Conservation (phyloP, 2,329 filamentous ascomycete genomes). For the Fonsecaea nubica region DNA sequence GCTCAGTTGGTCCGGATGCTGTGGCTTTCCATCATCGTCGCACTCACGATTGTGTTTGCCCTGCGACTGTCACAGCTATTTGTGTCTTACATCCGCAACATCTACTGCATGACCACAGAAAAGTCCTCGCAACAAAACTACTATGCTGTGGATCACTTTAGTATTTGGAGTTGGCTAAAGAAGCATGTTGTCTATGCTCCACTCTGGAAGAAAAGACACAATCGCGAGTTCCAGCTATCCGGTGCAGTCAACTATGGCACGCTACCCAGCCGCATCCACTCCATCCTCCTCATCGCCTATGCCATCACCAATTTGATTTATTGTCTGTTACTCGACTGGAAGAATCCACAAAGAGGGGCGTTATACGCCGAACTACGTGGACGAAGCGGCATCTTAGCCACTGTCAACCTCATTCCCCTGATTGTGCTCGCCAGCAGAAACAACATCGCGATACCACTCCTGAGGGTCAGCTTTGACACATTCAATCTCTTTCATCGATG, state of each 20-base stretch:
- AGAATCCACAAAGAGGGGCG: conserved; percentile 54
- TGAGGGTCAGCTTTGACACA: conserved; percentile 92
- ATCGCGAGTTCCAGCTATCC: conserved; percentile 73
- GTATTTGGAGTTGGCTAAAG: conserved; percentile 53
- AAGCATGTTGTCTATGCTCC: conserved; percentile 65
- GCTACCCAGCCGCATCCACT: conserved; percentile 78
- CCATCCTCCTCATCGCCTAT: conserved; percentile 71
- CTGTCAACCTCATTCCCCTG: conserved; percentile 90
- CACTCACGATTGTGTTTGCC: conserved; percentile 47
- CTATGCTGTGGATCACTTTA: conserved; percentile 53
- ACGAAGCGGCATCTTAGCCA: conserved; percentile 79
- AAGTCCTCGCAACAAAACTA: conserved; percentile 51
- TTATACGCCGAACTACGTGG: conserved; percentile 84
- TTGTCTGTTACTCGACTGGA: conserved; percentile 60
- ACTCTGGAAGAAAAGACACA: conserved; percentile 76
- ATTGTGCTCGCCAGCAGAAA: conserved; percentile 89
- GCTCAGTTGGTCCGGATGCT: conserved; percentile 41
- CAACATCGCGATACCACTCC: conserved; percentile 82
- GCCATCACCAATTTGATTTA: conserved; percentile 77
- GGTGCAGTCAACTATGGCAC: conserved; percentile 75
- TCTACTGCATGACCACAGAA: conserved; percentile 49
- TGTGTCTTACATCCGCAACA: conserved; percentile 53
- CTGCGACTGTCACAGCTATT: conserved; percentile 52
- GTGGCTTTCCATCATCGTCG: conserved; percentile 45
- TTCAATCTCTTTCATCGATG: conserved; percentile 91